phyloP scores from a whole-genome alignment of 805 yeast species.

The Schwanniomyces pseudopolymorphus region DNA sequence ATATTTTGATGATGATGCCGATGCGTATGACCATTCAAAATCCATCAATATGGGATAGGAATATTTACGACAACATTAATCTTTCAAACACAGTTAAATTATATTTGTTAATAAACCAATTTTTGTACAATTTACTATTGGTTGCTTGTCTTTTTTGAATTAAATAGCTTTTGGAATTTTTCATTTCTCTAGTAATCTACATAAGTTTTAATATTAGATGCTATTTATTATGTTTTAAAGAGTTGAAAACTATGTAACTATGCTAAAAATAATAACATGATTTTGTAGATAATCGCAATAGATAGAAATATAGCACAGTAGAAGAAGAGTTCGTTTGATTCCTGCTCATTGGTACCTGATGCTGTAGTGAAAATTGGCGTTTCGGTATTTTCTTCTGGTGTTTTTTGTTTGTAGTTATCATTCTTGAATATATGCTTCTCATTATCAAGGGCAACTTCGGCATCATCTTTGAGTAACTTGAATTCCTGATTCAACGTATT shows the following conservation, averaged over 20 bases:
- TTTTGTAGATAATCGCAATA: background rate
- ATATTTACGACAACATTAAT: background rate
- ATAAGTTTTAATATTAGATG: background rate
- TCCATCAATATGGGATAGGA: constrained; percentile 40
- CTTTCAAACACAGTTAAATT: background rate
- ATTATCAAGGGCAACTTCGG: background rate
- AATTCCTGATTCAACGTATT: background rate
- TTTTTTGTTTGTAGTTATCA: background rate
- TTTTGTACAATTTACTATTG: background rate
- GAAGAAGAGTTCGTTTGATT: background rate
- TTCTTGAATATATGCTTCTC: background rate
- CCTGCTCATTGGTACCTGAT: background rate
- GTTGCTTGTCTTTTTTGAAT: background rate
- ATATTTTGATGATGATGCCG: constrained; percentile 64
- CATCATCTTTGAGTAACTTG: background rate
- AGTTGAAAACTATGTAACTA: background rate
- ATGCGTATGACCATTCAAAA: constrained; percentile 31
- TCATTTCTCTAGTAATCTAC: background rate
- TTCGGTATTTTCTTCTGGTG: background rate
- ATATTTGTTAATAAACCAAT: background rate
- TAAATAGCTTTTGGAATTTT: background rate
- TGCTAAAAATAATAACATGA: background rate
- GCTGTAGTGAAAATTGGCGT: background rate
- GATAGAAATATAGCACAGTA: background rate
- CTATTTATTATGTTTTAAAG: background rate